These are phyloP conservation scores for Chernovozyma sophiae-reginae DNA, from an alignment of 1,139 yeast species.

Conservation along the genomic window DNA sequence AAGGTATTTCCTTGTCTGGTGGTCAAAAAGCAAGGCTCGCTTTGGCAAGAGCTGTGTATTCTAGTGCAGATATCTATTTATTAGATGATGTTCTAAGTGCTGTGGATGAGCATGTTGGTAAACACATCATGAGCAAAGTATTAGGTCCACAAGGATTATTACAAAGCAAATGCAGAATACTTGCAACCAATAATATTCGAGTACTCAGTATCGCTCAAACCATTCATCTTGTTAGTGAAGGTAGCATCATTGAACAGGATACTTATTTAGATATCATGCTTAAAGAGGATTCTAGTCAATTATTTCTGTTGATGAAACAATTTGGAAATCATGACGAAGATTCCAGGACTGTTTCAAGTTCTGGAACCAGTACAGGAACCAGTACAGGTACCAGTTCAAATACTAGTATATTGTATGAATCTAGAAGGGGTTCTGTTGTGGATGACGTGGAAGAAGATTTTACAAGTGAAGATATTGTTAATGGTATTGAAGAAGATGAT, in stretches of 20 bases:
- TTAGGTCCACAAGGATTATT: slow-evolving; percentile 80
- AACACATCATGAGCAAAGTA: slow-evolving; percentile 74
- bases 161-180: slow-evolving; percentile 67
- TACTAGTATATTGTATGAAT: no score
- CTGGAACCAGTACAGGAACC: slow-evolving; percentile 14
- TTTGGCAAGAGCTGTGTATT: slow-evolving; percentile 91
- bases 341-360: no score
- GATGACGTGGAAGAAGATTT: slow-evolving; percentile 12
- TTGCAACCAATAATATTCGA: slow-evolving; percentile 86
- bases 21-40: slow-evolving; percentile 96
- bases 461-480: slow-evolving; percentile 68
- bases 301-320: slow-evolving; percentile 64
- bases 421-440: no score
- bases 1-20: slow-evolving; percentile 95
- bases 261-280: slow-evolving; percentile 56
- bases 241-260: slow-evolving; percentile 78
- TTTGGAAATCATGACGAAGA: slow-evolving; percentile 70
- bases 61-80: slow-evolving; percentile 87
- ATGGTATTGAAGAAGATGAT: slow-evolving; percentile 45
- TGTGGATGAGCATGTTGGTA: slow-evolving; percentile 92
- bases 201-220: slow-evolving; percentile 77
- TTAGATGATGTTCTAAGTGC: slow-evolving; percentile 70
- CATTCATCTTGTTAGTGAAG: slow-evolving; percentile 69
- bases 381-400: slow-evolving; percentile 11
- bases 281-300: slow-evolving; percentile 48